Evolutionary conservation across 306 rosid species (phyloP), one percentile per base, ranked within the genome.

Genomic region (Glycine soja): DNA sequence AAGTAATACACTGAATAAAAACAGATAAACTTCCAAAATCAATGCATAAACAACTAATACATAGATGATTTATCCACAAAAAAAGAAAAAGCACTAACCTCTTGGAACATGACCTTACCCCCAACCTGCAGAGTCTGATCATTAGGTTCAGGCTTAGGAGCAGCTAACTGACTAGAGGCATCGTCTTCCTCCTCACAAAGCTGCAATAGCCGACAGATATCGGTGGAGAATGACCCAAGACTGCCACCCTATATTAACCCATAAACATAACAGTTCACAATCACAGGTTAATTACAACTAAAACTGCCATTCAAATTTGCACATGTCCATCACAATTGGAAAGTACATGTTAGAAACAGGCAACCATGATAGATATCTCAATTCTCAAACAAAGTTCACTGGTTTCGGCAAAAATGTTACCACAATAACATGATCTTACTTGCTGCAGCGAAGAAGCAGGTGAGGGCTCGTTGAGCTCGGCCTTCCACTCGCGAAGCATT

Each of bases 401-500:
- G 50, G 59, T 76, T 43, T 43, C 72, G 77, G 24, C 65, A 7
- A 82, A 63, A 8, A 70, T 30, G 45, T 13, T 30, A 62, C 16
- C 38, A 10, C 16, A 11, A 69, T 45, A 69, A 69, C 38, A 53
- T 81, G 73, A 56, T 86, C 95, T 90, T 73, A 95, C 99, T 87
- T 93, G 98, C 87, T 95, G 98, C 89, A 95, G 83, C 18, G 99
- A 95, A 69, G 99, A 93, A 56, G 97, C 97, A 3, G 98, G 97
- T 51, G 99, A 91, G 52, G 99, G 94, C 83, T 95, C 98, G 32
- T 92, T 95, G 71, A 95, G 99, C 88, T 95, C 99, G 1, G 97
- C 75, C 89, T 93, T 95, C 99, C 99, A 95, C 80, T 95, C 99
- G 3, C 98, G 99, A 79, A 95, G 99, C 99, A 95, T 95, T 90